A percentile compares a stretch with the other conserved stretches of the same genome.
Evolutionary conservation across 305 asterid species (phyloP).

Genomic region (Stenogyne calaminthoides): DNA sequence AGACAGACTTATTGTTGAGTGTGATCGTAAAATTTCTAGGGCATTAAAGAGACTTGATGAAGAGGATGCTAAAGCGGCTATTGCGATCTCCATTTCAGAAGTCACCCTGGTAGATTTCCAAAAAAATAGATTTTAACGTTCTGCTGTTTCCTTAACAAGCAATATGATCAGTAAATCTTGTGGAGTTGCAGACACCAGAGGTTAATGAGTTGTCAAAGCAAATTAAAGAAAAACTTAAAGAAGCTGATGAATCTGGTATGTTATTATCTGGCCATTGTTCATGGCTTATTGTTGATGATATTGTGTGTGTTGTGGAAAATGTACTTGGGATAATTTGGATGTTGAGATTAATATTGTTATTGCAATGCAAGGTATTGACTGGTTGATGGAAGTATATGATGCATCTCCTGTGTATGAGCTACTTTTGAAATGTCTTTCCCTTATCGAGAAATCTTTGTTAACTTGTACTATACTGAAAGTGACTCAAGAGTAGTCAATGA

Average conservation of each 20-base stretch:
- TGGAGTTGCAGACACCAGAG: slow-evolving; percentile 61
- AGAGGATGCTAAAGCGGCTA: slow-evolving; percentile 97
- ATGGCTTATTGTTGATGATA: not conserved
- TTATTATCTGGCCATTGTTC: not conserved
- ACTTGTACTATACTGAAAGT: not conserved
- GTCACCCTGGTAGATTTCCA: slow-evolving; percentile 62
- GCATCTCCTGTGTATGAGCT: not conserved
- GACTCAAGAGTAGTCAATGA: not conserved
- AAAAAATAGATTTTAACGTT: not conserved
- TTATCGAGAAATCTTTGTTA: not conserved
- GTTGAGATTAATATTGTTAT: not conserved
- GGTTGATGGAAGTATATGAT: not conserved
- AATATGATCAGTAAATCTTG: slow-evolving; percentile 11
- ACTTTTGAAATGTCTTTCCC: not conserved
- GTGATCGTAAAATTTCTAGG: slow-evolving; percentile 85
- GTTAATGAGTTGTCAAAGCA: slow-evolving; percentile 68
- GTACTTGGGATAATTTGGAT: not conserved
- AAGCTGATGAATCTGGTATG: slow-evolving; percentile 67
- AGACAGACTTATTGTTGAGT: slow-evolving; percentile 88
- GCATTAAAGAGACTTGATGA: slow-evolving; percentile 90
- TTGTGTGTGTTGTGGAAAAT: slow-evolving; percentile 3
- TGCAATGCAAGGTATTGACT: not conserved
- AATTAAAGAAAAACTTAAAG: slow-evolving; percentile 73
- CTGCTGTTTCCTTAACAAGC: not conserved
- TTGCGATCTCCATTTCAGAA: slow-evolving; percentile 87